Percentiles rank a stretch among this genome's conserved stretches.
Evolutionary conservation across 495 filamentous ascomycete genomes (phyloP).

Genomic region (Penicillium riverlandense): DNA sequence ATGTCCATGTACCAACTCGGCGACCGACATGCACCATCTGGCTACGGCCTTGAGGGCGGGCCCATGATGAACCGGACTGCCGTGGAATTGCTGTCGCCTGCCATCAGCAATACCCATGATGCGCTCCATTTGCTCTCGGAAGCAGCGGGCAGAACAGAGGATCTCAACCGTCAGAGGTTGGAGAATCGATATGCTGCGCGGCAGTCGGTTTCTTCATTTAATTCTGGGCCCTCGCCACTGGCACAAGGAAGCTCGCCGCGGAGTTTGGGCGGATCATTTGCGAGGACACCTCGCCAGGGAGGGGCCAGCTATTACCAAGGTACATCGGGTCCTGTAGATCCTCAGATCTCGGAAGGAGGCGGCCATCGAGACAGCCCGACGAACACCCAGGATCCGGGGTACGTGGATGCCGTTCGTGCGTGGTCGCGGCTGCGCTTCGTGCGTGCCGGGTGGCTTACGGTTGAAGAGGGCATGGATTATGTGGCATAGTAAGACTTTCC

Average conservation of each 20-base stretch:
- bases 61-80: conserved; percentile 49
- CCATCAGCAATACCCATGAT: conserved; percentile 53
- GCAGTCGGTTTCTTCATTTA: conserved; percentile 37
- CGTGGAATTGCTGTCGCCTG: conserved; percentile 47
- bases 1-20: conserved; percentile 19
- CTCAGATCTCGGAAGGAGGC: conserved; percentile 21
- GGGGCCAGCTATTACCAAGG: conserved; percentile 22
- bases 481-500: conserved; percentile 55
- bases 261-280: conserved; percentile 30
- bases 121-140: conserved; percentile 54
- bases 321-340: conserved; percentile 20
- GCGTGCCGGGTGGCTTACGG: conserved; percentile 91
- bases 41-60: conserved; percentile 24
- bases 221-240: conserved; percentile 34
- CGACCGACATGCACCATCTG: conserved; percentile 18
- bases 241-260: conserved; percentile 34
- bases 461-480: conserved; percentile 84
- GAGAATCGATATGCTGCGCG: conserved; percentile 32
- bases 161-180: conserved; percentile 35
- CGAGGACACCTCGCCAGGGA: conserved; percentile 23
- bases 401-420: conserved; percentile 63
- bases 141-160: conserved; percentile 47
- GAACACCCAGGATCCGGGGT: conserved; percentile 25
- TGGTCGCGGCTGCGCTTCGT: conserved; percentile 92
- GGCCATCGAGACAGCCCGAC: conserved; percentile 19